phyloP scores from a whole-genome alignment of 2,329 filamentous ascomycete genomes.

The Paecilomyces variotii region DNA sequence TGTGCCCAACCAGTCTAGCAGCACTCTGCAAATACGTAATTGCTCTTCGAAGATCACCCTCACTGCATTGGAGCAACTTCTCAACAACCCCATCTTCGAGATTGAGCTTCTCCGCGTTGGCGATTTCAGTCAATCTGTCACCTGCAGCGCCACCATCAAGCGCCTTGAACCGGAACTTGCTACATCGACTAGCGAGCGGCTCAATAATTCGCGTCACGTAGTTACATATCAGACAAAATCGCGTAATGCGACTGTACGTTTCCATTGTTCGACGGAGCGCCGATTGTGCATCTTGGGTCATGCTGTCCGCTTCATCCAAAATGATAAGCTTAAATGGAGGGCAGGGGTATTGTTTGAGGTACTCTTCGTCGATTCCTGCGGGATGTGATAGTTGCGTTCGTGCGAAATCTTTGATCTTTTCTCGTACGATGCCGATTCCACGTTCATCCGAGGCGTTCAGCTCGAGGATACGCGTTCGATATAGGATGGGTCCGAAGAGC shows the following conservation, averaged over 20 bases:
- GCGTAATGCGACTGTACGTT: slow-evolving; percentile 90
- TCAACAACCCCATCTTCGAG: slow-evolving; percentile 75
- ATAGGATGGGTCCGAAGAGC: slow-evolving; percentile 90
- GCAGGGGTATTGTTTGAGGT: slow-evolving; percentile 68
- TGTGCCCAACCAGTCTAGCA: slow-evolving; percentile 73
- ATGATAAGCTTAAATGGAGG: slow-evolving; percentile 99
- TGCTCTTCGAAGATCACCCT: slow-evolving; percentile 90
- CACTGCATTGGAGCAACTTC: slow-evolving; percentile 75
- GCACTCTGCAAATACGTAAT: slow-evolving; percentile 95
- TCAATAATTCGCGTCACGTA: slow-evolving; percentile 98
- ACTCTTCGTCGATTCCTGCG: slow-evolving; percentile 56
- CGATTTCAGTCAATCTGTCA: slow-evolving; percentile 73
- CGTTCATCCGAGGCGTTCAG: slow-evolving; percentile 98
- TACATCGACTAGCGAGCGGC: slow-evolving; percentile 84
- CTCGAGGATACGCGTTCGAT: slow-evolving; percentile 91
- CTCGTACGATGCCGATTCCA: slow-evolving; percentile 90
- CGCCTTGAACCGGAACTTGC: slow-evolving; percentile 96
- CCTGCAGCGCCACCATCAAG: slow-evolving; percentile 80
- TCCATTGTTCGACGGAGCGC: slow-evolving; percentile 95
- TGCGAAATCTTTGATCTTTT: slow-evolving; percentile 98
- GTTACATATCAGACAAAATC: slow-evolving; percentile 97
- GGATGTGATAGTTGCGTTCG: slow-evolving; percentile 86
- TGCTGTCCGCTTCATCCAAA: slow-evolving; percentile 94
- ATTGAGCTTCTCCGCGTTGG: slow-evolving; percentile 64
- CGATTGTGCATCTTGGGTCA: slow-evolving; percentile 97